Percentiles rank a stretch among this genome's conserved stretches.
phyloP scores from a whole-genome alignment of 345 rosid genomes.

The Crucihimalaya himalaica region DNA sequence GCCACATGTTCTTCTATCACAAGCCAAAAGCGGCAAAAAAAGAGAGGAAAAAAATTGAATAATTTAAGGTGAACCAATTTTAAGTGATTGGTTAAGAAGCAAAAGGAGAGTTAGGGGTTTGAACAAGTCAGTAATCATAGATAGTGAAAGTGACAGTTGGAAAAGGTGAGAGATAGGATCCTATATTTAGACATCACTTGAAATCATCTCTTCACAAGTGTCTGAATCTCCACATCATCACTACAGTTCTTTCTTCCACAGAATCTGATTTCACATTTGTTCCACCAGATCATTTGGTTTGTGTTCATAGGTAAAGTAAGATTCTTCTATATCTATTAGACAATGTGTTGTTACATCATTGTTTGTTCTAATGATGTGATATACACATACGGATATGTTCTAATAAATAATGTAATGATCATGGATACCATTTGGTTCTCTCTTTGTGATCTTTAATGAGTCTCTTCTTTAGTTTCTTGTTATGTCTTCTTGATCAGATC shows the following conservation, averaged over 20 bases:
- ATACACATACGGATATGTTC: not conserved
- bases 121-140: conserved; percentile 42
- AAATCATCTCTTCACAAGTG: conserved; percentile 20
- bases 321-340: conserved; percentile 8
- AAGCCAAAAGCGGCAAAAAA: conserved; percentile 29
- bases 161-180: conserved; percentile 23
- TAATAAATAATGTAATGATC: not conserved
- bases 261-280: conserved; percentile 1
- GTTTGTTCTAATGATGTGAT: conserved; percentile 5
- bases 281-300: conserved; percentile 23
- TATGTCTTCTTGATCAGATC: conserved; percentile 15
- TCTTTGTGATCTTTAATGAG: conserved; percentile 5
- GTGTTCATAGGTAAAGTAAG: conserved; percentile 25
- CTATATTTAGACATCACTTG: conserved; percentile 39
- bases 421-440: not conserved
- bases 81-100: conserved; percentile 32
- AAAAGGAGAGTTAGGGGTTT: conserved; percentile 25
- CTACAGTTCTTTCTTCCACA: conserved; percentile 10
- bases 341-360: conserved; percentile 12
- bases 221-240: conserved; percentile 36
- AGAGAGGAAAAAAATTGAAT: not conserved
- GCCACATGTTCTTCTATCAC: conserved; percentile 30
- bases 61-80: conserved; percentile 5
- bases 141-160: conserved; percentile 41
- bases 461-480: not conserved